Conservation (phyloP, 2,329 filamentous ascomycete genomes). For the Colletotrichum brevisporum region DNA sequence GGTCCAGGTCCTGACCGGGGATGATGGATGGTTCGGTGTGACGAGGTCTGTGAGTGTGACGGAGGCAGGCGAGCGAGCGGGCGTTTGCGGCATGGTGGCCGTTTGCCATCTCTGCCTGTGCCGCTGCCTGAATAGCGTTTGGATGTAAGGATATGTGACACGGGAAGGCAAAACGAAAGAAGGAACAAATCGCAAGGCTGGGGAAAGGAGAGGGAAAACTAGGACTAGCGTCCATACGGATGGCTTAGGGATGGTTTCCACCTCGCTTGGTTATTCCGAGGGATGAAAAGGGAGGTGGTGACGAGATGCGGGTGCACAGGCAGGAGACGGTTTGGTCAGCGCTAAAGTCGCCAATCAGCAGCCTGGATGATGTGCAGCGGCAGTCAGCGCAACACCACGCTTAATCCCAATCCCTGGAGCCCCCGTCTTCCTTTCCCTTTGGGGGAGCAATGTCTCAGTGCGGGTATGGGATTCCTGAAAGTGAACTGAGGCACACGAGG, state of each 20-base stretch:
- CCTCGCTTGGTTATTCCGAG: constrained; percentile 3
- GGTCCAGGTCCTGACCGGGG: constrained; percentile 3
- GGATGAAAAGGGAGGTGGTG: neutral
- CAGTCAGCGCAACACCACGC: constrained; percentile 21
- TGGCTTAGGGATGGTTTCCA: neutral
- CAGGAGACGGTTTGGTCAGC: constrained; percentile 3
- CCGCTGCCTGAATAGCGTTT: neutral
- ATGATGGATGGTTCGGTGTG: constrained; percentile 28
- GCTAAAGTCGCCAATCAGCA: constrained; percentile 31
- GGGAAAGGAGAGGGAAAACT: neutral
- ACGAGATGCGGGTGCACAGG: neutral
- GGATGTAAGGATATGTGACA: constrained; percentile 12
- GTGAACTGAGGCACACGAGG: neutral
- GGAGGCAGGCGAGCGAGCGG: constrained; percentile 7
- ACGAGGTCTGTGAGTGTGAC: constrained; percentile 30
- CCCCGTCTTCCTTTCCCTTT: neutral
- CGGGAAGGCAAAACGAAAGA: neutral
- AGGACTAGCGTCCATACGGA: neutral
- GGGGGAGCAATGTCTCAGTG: neutral
- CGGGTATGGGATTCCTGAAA: neutral
- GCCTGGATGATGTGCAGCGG: constrained; percentile 21
- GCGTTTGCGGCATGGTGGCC: neutral
- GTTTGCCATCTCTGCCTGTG: constrained; percentile 22
- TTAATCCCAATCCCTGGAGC: neutral
- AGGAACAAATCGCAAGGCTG: constrained; percentile 31